phyloP scores from a whole-genome alignment of 176 grass and related monocot genomes.

The Cenchrus americanus region DNA sequence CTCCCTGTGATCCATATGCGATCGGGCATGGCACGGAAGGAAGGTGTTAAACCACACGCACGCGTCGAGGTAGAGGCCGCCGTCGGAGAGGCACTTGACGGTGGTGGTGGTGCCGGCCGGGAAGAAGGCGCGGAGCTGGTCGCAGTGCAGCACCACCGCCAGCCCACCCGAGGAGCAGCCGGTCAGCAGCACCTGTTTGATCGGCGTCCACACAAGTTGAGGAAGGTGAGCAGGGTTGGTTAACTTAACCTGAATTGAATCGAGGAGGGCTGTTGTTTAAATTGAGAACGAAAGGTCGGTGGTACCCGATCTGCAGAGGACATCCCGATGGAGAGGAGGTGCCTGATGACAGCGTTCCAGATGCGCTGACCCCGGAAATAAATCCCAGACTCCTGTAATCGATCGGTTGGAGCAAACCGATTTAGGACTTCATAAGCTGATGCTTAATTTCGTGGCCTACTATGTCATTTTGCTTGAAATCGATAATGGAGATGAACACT shows the following conservation, averaged over 20 bases:
- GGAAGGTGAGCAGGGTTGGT: too few species aligned
- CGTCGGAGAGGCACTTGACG: slow-evolving; percentile 89
- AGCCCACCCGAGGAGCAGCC: slow-evolving; percentile 87
- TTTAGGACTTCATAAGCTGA: neutral
- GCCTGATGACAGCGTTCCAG: slow-evolving; percentile 62
- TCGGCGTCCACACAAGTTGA: neutral
- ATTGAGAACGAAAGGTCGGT: neutral
- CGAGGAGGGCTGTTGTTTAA: neutral
- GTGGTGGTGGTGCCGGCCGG: neutral
- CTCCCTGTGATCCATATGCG: neutral
- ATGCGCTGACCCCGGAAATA: slow-evolving; percentile 86
- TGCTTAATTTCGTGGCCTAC: too few species aligned
- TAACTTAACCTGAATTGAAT: too few species aligned
- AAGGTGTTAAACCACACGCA: slow-evolving; percentile 35
- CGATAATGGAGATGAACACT: too few species aligned
- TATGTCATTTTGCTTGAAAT: too few species aligned
- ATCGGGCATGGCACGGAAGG: neutral
- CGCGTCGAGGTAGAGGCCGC: slow-evolving; percentile 82
- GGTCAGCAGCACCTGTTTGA: slow-evolving; percentile 58
- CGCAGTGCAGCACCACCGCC: slow-evolving; percentile 71
- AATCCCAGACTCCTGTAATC: slow-evolving; percentile 32
- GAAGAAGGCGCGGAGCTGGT: slow-evolving; percentile 66
- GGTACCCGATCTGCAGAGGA: slow-evolving; percentile 37
- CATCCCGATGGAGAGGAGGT: slow-evolving; percentile 89
- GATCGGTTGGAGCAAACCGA: neutral